Evolutionary conservation across 768 basidiomycete species (phyloP).

Genomic region (Porpolomopsis calyptriformis): DNA sequence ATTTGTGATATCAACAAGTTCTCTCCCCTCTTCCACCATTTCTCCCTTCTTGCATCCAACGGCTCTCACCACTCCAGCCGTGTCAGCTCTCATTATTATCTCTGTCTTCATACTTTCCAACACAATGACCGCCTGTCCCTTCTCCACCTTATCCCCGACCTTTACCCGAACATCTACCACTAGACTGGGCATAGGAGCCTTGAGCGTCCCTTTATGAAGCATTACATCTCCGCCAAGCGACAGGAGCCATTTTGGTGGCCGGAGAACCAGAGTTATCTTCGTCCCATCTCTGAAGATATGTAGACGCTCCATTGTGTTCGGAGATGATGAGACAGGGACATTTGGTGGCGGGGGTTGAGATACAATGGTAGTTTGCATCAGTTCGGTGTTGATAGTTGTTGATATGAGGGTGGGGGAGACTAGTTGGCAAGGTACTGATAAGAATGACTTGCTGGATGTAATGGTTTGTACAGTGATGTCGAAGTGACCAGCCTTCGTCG

Average conservation of each 20-base stretch:
- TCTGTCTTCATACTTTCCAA: conserved; percentile 98
- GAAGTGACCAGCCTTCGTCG: conserved; percentile 33
- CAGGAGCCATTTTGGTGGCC: conserved; percentile 60
- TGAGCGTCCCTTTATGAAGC: conserved; percentile 52
- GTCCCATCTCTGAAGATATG: conserved; percentile 60
- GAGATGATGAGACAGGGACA: conserved; percentile 39
- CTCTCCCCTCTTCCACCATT: conserved; percentile 83
- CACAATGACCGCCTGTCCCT: conserved; percentile 71
- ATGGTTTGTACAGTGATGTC: conserved; percentile 39
- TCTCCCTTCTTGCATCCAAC: conserved; percentile 77
- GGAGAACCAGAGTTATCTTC: conserved; percentile 57
- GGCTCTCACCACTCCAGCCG: conserved; percentile 55
- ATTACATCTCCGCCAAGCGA: conserved; percentile 53
- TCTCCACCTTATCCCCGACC: conserved; percentile 67
- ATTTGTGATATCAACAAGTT: conserved; percentile 59
- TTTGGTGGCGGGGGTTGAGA: conserved; percentile 54
- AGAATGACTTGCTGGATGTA: conserved; percentile 27
- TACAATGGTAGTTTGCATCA: conserved; percentile 56
- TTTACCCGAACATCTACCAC: conserved; percentile 81
- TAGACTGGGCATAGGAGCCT: conserved; percentile 88
- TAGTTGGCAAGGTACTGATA: conserved; percentile 47
- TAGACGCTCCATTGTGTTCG: conserved; percentile 57
- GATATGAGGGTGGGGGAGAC: conserved; percentile 41
- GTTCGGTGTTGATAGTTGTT: conserved; percentile 41
- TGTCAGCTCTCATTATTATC: conserved; percentile 68